Percentiles rank a stretch among this genome's conserved stretches.
Conservation (phyloP, 257 asterid species). For the Echium plantagineum region DNA sequence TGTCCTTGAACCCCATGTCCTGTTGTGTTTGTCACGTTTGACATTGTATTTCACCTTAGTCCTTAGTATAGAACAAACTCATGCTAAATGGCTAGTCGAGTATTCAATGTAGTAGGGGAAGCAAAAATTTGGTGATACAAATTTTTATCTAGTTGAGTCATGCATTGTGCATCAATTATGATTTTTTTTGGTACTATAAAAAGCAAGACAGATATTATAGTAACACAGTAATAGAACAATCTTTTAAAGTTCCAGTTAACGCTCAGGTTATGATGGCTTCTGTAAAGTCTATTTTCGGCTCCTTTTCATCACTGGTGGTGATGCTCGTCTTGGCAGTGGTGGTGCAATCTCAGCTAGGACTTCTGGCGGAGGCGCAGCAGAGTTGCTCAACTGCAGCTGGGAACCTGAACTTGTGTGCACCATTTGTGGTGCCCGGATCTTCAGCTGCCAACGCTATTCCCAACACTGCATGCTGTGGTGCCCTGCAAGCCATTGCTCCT, state of each 20-base stretch:
- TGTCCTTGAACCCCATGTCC: no score
- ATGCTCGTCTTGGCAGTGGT: constrained; percentile 10
- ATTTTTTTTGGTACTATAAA: constrained; percentile 2
- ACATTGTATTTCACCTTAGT: no score
- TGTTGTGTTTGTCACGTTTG: no score
- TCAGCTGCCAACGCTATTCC: constrained; percentile 6
- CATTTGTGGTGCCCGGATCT: constrained; percentile 25
- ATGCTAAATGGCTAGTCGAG: no score
- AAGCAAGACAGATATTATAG: background rate
- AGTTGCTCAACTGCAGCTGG: constrained; percentile 33
- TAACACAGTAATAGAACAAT: background rate
- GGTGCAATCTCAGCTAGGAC: constrained; percentile 12
- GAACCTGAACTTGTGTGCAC: constrained; percentile 34
- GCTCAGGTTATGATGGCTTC: constrained; percentile 6
- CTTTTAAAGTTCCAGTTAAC: background rate
- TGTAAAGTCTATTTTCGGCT: constrained; percentile 13
- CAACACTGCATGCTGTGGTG: constrained; percentile 22
- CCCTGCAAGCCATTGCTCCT: constrained; percentile 16
- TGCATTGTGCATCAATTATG: constrained; percentile 3
- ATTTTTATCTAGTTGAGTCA: constrained; percentile 25
- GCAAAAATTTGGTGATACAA: constrained; percentile 3
- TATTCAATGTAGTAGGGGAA: no score
- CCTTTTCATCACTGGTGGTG: background rate
- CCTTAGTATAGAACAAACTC: no score
- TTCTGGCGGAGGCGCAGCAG: constrained; percentile 16